Evolutionary conservation across 495 filamentous ascomycete species (phyloP).

Genomic region (Neurospora intermedia): DNA sequence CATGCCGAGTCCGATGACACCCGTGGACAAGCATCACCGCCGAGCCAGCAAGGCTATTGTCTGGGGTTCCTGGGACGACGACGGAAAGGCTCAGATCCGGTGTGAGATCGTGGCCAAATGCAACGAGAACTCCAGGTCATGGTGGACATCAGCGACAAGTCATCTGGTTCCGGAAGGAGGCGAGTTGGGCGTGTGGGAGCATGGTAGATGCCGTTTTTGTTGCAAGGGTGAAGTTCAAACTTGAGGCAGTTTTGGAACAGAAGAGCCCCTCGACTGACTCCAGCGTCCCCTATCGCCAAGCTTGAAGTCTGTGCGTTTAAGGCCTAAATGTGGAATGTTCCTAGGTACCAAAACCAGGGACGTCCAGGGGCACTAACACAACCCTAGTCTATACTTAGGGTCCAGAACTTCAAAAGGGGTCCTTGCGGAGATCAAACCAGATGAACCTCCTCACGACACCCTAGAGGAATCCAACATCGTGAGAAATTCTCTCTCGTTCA

Average conservation of each 20-base stretch:
- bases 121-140: not conserved
- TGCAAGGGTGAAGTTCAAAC: not conserved
- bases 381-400: not conserved
- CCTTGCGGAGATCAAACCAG: not conserved
- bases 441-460: not conserved
- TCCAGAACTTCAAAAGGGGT: not conserved
- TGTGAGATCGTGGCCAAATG: slow-evolving; percentile 5
- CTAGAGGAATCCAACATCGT: not conserved
- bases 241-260: slow-evolving; percentile 1
- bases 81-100: slow-evolving; percentile 7
- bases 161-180: not conserved
- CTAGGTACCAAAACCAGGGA: not conserved
- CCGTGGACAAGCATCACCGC: not conserved
- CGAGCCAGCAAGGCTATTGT: not conserved
- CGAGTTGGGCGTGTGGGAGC: not conserved
- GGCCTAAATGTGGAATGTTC: not conserved
- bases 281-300: not conserved
- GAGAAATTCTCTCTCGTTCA: not conserved
- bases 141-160: not conserved
- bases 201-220: not conserved
- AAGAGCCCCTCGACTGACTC: not conserved
- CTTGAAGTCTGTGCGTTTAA: not conserved
- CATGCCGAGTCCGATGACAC: not conserved
- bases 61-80: not conserved
- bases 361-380: not conserved